These are phyloP conservation scores for Pythium plurisporium DNA, from an alignment of 352 stramenopile species.

Conservation along the genomic window DNA sequence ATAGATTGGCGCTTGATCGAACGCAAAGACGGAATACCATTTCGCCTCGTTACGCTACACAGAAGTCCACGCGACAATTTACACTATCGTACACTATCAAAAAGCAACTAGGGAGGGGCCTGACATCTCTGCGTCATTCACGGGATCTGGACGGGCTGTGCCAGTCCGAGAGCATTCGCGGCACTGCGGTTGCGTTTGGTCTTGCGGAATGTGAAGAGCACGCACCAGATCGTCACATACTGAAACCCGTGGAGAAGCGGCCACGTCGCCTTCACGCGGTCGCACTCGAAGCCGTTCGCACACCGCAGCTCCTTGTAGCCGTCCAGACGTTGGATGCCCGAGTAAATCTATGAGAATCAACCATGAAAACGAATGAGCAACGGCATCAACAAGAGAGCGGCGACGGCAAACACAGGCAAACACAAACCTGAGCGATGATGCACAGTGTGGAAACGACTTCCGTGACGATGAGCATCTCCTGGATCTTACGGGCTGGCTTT, in stretches of 20 bases:
- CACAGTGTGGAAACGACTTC: constrained; percentile 38
- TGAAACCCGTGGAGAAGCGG: constrained; percentile 15
- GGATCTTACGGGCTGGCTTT: constrained; percentile 36
- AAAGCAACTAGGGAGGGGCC: too few relatives aligned
- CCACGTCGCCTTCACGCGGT: constrained; percentile 25
- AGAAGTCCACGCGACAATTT: background rate
- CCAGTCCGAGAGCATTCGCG: constrained; percentile 6
- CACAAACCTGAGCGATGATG: constrained; percentile 32
- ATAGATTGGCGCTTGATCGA: too few relatives aligned
- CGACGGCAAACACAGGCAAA: background rate
- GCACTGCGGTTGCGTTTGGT: constrained; percentile 17
- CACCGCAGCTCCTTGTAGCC: constrained; percentile 40
- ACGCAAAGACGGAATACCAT: too few relatives aligned
- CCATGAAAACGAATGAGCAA: too few relatives aligned
- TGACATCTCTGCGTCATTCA: too few relatives aligned
- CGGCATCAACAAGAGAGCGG: too few relatives aligned
- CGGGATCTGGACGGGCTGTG: background rate
- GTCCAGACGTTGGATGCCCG: constrained; percentile 26
- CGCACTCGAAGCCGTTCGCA: constrained; percentile 50
- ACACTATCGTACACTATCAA: constrained; percentile 15
- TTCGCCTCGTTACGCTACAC: too few relatives aligned
- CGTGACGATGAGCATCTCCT: constrained; percentile 45
- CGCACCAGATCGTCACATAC: constrained; percentile 21
- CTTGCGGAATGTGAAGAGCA: constrained; percentile 26
- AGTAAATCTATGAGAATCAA: constrained; percentile 32